Evolutionary conservation across 495 filamentous ascomycete species (phyloP), one percentile per base, ranked within the genome.

Genomic region (Venustampulla echinocandica): DNA sequence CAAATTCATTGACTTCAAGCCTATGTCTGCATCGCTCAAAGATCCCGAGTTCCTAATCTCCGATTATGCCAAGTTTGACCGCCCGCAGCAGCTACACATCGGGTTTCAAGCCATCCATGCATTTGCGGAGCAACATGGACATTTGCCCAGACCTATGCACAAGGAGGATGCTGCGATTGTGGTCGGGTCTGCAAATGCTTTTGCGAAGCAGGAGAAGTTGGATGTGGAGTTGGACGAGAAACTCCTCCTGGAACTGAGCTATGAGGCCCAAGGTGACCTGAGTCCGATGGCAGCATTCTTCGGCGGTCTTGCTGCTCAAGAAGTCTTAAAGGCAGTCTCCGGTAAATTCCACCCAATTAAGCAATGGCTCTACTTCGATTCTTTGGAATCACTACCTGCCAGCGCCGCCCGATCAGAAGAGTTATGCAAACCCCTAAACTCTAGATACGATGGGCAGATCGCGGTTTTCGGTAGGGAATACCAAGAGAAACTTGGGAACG

Each of bases 291-390:
- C 88, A 19, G 90, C 93, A 14, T 85, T 97, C 68, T 95, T 95
- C 61, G 93, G 93, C 58, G 93, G 93, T 55, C 75, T 96, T 49
- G 83, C 86, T 30, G 93, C 93, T 9, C 93, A 99, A 64, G 93
- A 99, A 61, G 87, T 95, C 15, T 75, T 99, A 41, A 97, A 99
- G 65, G 85, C 90, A 32, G 85, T 99, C 18, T 99, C 93, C 42
- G 92, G 90, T 53, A 99, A 99, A 64, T 99, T 99, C 67, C 75
- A 84, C 52, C 93, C 93, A 3, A 80, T 96, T 47, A 73, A 84
- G 47, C 93, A 97, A 62, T 94, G 83, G 75, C 74, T 97, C 53
- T 99, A 99, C 69, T 92, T 99, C 53, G 92, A 99, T 64, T 93
- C 93, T 5, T 70, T 99, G 35, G 93, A 99, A 68, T 94, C 92